Conservation (phyloP, 2,329 filamentous ascomycete species). For the Diaporthe vaccinii region DNA sequence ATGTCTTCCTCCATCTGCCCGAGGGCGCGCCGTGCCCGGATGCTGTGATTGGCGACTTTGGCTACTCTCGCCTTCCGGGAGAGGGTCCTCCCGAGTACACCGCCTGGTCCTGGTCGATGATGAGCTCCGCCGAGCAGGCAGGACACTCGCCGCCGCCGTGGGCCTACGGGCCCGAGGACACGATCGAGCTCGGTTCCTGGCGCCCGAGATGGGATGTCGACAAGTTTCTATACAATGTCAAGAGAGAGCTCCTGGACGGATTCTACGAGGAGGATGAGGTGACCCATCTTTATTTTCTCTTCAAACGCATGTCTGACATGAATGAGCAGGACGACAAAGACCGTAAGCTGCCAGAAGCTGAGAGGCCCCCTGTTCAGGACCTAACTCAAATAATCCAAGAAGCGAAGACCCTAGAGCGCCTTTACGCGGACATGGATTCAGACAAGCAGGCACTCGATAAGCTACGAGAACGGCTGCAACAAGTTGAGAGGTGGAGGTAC, state of each 20-base stretch:
- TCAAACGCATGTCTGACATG: not conserved
- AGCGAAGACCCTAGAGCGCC: not conserved
- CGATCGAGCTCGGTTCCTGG: not conserved
- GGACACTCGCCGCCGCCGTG: not conserved
- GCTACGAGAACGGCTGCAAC: not conserved
- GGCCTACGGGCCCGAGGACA: not conserved
- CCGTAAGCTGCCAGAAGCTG: not conserved
- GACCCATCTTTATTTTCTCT: not conserved
- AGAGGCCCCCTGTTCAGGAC: not conserved
- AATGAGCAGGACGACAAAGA: not conserved
- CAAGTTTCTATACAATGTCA: not conserved
- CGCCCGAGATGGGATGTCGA: not conserved
- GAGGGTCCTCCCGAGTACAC: not conserved
- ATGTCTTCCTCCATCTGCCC: not conserved
- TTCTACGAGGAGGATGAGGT: not conserved
- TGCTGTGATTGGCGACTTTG: not conserved
- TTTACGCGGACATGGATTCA: not conserved
- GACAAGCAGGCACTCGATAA: not conserved
- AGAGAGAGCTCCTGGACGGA: not conserved
- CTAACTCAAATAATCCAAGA: not conserved
- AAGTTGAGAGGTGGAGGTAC: too few species aligned
- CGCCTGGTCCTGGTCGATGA: rapidly evolving
- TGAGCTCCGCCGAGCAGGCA: not conserved
- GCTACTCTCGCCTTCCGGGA: not conserved
- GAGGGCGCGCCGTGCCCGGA: not conserved